phyloP scores from a whole-genome alignment of 352 stramenopile species.

The Pythium dissotocum region DNA sequence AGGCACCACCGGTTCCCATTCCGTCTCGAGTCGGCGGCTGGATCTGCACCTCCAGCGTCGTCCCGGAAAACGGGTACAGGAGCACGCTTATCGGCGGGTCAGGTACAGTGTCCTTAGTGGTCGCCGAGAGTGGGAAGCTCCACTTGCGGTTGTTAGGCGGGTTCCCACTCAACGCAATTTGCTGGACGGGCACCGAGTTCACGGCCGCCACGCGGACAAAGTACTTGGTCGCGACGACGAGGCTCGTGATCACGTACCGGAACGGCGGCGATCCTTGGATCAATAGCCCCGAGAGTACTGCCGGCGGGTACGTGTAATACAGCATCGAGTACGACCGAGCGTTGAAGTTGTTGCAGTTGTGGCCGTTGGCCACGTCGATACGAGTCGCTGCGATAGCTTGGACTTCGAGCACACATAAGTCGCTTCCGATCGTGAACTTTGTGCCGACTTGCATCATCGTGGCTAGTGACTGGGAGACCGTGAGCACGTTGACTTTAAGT shows the following conservation, averaged over 20 bases:
- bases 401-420: slow-evolving; percentile 50
- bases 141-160: slow-evolving; percentile 92
- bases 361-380: slow-evolving; percentile 26
- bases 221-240: slow-evolving; percentile 77
- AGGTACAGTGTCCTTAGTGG: slow-evolving; percentile 83
- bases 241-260: slow-evolving; percentile 68
- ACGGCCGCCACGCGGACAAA: slow-evolving; percentile 91
- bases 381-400: slow-evolving; percentile 15
- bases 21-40: slow-evolving; percentile 69
- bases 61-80: slow-evolving; percentile 57
- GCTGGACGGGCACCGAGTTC: slow-evolving; percentile 89
- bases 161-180: slow-evolving; percentile 74
- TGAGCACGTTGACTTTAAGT: slow-evolving; percentile 43
- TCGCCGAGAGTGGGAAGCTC: slow-evolving; percentile 73
- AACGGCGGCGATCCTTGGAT: slow-evolving; percentile 85
- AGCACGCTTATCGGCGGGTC: slow-evolving; percentile 61
- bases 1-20: slow-evolving; percentile 39
- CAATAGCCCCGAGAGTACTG: slow-evolving; percentile 47
- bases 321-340: slow-evolving; percentile 46
- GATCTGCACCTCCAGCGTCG: slow-evolving; percentile 75
- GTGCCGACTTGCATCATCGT: slow-evolving; percentile 35
- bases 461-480: slow-evolving; percentile 36
- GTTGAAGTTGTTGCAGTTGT: slow-evolving; percentile 53
- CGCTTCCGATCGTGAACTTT: slow-evolving; percentile 52
- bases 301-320: slow-evolving; percentile 59